phyloP scores from a whole-genome alignment of 2,329 filamentous ascomycete genomes.

The Apiospora kogelbergensis region DNA sequence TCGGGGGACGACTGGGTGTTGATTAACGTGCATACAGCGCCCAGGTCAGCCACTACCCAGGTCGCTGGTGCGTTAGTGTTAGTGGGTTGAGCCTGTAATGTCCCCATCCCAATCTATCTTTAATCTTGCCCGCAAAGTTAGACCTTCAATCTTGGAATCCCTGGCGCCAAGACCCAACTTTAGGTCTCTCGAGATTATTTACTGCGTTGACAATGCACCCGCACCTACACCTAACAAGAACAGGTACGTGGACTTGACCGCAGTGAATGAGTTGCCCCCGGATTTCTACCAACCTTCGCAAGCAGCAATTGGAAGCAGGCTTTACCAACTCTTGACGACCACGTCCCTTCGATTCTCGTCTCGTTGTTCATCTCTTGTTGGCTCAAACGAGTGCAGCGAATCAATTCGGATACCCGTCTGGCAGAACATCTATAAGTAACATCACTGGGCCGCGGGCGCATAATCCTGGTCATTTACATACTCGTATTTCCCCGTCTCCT shows the following conservation, averaged over 20 bases:
- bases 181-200: neutral
- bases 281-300: neutral
- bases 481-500: neutral
- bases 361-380: neutral
- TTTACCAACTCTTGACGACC: neutral
- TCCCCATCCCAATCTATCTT: constrained; percentile 7
- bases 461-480: neutral
- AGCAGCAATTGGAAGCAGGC: neutral
- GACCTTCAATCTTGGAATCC: constrained; percentile 4
- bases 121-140: constrained; percentile 6
- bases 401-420: neutral
- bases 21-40: neutral
- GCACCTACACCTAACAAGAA: neutral
- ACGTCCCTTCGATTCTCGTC: neutral
- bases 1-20: neutral
- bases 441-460: neutral
- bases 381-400: neutral
- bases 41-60: too few relatives aligned
- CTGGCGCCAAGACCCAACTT: constrained; percentile 4
- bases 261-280: neutral
- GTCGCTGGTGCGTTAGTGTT: neutral
- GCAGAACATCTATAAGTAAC: neutral
- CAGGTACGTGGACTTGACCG: neutral
- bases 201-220: neutral
- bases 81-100: neutral